These are phyloP conservation scores for Rhizopogon sp. DNA, from an alignment of 768 basidiomycete genomes.

Conservation along the genomic window DNA sequence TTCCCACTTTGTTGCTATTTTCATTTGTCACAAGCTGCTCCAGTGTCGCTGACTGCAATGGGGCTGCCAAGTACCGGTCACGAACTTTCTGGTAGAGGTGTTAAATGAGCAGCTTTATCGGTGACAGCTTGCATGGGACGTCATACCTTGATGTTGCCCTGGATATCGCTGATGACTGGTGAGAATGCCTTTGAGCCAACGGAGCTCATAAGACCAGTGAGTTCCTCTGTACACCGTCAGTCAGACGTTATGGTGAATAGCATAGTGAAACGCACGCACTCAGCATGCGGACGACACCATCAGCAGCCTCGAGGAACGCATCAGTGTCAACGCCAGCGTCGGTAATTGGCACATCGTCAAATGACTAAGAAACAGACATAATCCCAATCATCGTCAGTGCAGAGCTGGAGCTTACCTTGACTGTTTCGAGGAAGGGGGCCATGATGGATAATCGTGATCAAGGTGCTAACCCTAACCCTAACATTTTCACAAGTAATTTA, in stretches of 20 bases:
- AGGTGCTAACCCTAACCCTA: not conserved
- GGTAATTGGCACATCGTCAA: slow-evolving; percentile 82
- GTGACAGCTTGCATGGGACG: not conserved
- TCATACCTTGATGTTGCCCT: slow-evolving; percentile 84
- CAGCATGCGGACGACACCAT: slow-evolving; percentile 87
- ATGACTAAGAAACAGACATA: slow-evolving; percentile 56
- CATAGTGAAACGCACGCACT: slow-evolving; percentile 47
- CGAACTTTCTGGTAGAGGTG: slow-evolving; percentile 73
- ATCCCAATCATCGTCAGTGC: not conserved
- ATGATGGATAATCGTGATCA: slow-evolving; percentile 29
- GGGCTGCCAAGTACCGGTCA: slow-evolving; percentile 65
- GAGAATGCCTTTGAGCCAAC: slow-evolving; percentile 73
- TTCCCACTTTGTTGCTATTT: slow-evolving; percentile 79
- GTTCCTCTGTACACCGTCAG: not conserved
- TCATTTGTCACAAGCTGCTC: slow-evolving; percentile 83
- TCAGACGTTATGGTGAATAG: not conserved
- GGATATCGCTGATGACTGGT: slow-evolving; percentile 81
- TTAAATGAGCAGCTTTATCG: not conserved
- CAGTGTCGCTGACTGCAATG: slow-evolving; percentile 66
- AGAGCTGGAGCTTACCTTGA: slow-evolving; percentile 40
- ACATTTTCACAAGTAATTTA: no score
- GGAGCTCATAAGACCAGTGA: not conserved
- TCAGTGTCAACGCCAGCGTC: slow-evolving; percentile 86
- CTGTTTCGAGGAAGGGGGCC: slow-evolving; percentile 72
- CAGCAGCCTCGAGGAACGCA: slow-evolving; percentile 81